A percentile compares a stretch with the other conserved stretches of the same genome.
Conservation (phyloP, 768 basidiomycete species). For the Boletus sp. region DNA sequence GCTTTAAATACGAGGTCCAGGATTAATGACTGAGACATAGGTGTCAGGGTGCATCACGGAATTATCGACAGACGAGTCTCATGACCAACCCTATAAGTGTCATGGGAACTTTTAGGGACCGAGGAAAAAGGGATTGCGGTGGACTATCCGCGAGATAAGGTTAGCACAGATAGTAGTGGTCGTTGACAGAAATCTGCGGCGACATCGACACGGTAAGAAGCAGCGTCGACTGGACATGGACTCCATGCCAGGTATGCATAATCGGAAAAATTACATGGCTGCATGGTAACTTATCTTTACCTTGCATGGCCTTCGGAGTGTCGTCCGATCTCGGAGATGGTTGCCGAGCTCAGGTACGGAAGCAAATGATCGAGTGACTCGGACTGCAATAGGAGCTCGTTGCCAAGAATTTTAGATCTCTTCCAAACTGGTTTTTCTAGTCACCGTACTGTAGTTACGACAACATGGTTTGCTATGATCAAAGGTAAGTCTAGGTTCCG, state of each 20-base stretch:
- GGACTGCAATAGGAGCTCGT: not conserved
- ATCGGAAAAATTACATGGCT: too few relatives aligned
- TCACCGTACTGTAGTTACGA: not conserved
- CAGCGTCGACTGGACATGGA: not conserved
- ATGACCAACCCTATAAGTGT: not conserved
- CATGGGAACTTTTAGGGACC: not conserved
- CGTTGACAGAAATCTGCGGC: not conserved
- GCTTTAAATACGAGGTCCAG: constrained; percentile 5
- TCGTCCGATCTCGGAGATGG: not conserved
- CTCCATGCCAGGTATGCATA: too few relatives aligned
- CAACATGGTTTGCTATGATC: not conserved
- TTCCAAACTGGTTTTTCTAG: not conserved
- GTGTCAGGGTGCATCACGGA: not conserved
- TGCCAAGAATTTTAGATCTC: not conserved
- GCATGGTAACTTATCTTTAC: too few relatives aligned
- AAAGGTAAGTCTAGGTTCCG: not conserved
- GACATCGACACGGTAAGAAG: not conserved
- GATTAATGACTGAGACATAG: not conserved
- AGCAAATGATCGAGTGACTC: not conserved
- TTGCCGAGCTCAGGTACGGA: not conserved
- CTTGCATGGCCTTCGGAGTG: not conserved
- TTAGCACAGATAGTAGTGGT: not conserved
- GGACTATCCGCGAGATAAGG: not conserved
- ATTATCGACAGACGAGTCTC: not conserved
- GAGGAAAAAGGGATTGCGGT: not conserved